Evolutionary conservation across 306 rosid genomes (phyloP).

Genomic region (Dalbergia cochinchinensis): DNA sequence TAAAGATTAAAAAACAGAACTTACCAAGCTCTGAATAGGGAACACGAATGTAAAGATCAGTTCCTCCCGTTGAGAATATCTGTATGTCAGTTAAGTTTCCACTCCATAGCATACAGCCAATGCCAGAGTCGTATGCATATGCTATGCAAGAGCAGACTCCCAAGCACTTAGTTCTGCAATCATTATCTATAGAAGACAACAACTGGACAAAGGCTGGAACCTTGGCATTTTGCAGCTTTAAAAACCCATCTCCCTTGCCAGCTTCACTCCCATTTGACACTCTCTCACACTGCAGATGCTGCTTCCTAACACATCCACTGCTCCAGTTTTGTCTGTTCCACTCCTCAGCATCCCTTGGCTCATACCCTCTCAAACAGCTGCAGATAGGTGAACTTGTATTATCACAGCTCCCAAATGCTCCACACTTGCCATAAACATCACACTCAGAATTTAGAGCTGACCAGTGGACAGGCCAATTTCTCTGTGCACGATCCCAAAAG

Average conservation of each 20-base stretch:
- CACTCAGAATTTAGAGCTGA: conserved; percentile 16
- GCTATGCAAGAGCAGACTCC: conserved; percentile 27
- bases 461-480: neutral
- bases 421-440: conserved; percentile 47
- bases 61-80: neutral
- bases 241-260: neutral
- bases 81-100: neutral
- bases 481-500: neutral
- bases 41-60: conserved; percentile 16
- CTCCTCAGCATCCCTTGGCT: conserved; percentile 24
- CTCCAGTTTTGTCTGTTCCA: conserved; percentile 44
- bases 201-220: neutral
- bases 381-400: conserved; percentile 30
- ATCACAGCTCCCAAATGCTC: conserved; percentile 27
- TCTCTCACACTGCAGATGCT: conserved; percentile 34
- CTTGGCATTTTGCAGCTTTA: neutral
- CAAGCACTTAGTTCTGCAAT: conserved; percentile 6
- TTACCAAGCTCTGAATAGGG: conserved; percentile 45
- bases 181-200: neutral
- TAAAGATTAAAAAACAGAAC: too few species aligned
- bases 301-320: conserved; percentile 11
- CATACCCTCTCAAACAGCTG: conserved; percentile 51
- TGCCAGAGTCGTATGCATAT: neutral
- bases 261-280: neutral
- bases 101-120: conserved; percentile 24